Evolutionary conservation across 495 filamentous ascomycete species (phyloP).

Genomic region (Neurospora hispaniola): DNA sequence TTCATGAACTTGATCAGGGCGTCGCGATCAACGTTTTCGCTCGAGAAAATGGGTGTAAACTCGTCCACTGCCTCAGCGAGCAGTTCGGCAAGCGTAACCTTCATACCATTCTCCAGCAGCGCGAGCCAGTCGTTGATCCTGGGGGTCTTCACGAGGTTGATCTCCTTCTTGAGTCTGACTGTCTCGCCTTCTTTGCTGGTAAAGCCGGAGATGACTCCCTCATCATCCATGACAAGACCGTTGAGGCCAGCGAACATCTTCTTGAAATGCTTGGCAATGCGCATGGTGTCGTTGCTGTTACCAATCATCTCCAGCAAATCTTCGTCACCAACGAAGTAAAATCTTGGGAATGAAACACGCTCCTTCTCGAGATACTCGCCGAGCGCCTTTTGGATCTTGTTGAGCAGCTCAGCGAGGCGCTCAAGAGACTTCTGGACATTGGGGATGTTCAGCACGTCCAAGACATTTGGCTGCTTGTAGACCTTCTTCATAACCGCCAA

Average conservation of each 20-base stretch:
- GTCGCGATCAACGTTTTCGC: conserved; percentile 50
- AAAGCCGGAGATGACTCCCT: conserved; percentile 78
- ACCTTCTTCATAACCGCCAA: conserved; percentile 98
- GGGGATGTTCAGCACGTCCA: conserved; percentile 90
- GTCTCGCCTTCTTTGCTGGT: conserved; percentile 93
- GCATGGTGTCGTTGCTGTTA: conserved; percentile 92
- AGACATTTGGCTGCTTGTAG: conserved; percentile 82
- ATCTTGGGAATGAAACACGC: conserved; percentile 90
- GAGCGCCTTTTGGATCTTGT: conserved; percentile 98
- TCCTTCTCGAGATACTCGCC: conserved; percentile 98
- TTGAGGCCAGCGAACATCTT: conserved; percentile 99
- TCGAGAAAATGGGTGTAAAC: conserved; percentile 59
- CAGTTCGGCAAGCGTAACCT: conserved; percentile 80
- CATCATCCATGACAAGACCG: conserved; percentile 83
- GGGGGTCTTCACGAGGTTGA: conserved; percentile 85
- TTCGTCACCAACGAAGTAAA: conserved; percentile 99
- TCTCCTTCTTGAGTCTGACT: conserved; percentile 74
- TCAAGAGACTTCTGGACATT: conserved; percentile 93
- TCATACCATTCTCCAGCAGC: conserved; percentile 87
- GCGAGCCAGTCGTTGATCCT: conserved; percentile 97
- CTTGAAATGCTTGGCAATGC: conserved; percentile 95
- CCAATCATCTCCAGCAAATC: conserved; percentile 99
- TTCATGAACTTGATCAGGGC: conserved; percentile 67
- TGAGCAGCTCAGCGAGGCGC: conserved; percentile 83
- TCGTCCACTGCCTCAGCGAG: conserved; percentile 75